Percentiles rank a stretch among this genome's conserved stretches.
These are phyloP conservation scores for Lodderomyces elongisporus DNA, from an alignment of 1,139 yeast genomes.

Conservation along the genomic window DNA sequence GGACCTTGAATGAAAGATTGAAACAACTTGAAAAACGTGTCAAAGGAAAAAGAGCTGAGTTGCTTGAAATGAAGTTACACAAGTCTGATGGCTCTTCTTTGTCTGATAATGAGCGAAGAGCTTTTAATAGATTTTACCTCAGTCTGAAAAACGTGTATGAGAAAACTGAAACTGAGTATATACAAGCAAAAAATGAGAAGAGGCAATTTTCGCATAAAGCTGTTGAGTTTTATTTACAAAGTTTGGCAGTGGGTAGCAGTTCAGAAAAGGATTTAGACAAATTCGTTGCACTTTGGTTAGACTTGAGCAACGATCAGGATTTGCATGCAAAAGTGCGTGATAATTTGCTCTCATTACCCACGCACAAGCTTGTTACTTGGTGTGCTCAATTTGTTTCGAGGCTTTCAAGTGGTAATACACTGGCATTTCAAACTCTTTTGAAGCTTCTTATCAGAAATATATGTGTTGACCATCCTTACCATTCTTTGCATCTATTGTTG, in stretches of 20 bases:
- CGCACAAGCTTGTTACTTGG: conserved; percentile 70
- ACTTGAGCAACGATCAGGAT: conserved; percentile 41
- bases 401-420: conserved; percentile 43
- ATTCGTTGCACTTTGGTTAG: conserved; percentile 85
- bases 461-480: conserved; percentile 68
- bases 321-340: conserved; percentile 32
- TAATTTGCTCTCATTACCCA: conserved; percentile 43
- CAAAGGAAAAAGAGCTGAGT: conserved; percentile 36
- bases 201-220: conserved; percentile 50
- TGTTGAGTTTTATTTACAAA: conserved; percentile 53
- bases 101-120: conserved; percentile 40
- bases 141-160: conserved; percentile 44
- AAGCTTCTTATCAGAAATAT: conserved; percentile 46
- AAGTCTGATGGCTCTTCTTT: conserved; percentile 34
- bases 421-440: conserved; percentile 54
- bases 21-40: conserved; percentile 36
- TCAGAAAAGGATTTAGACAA: conserved; percentile 65
- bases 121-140: conserved; percentile 47
- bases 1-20: conserved; percentile 41
- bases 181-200: conserved; percentile 30
- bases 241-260: conserved; percentile 44
- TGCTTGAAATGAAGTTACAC: conserved; percentile 44
- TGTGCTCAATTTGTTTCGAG: conserved; percentile 78
- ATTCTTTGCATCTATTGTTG: conserved; percentile 63
- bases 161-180: conserved; percentile 47